A percentile compares a stretch with the other conserved stretches of the same genome.
These are phyloP conservation scores for Psilocybe cubensis DNA, from an alignment of 768 basidiomycete genomes.

Conservation along the genomic window DNA sequence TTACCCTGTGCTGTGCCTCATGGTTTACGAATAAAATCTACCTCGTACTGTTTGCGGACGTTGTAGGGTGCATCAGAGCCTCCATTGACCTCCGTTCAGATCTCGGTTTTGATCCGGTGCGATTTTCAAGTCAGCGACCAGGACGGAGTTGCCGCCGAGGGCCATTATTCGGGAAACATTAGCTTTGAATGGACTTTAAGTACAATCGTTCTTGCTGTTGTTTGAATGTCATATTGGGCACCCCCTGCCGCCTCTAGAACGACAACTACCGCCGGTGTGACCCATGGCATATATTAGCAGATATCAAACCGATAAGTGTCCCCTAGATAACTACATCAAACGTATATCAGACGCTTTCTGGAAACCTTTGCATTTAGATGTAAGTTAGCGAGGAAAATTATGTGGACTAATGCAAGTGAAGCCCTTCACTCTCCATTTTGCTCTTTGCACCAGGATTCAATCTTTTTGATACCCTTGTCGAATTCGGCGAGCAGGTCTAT, in stretches of 20 bases:
- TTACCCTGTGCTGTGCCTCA: conserved; percentile 14
- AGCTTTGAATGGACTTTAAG: conserved; percentile 11
- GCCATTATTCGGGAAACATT: conserved; percentile 9
- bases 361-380: not conserved
- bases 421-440: conserved; percentile 8
- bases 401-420: not conserved
- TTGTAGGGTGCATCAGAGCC: conserved; percentile 9
- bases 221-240: conserved; percentile 3
- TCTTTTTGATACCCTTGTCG: conserved; percentile 38
- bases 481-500: conserved; percentile 38
- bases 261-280: conserved; percentile 23
- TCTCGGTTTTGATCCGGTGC: conserved; percentile 21
- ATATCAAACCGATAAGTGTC: not conserved
- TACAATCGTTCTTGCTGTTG: conserved; percentile 16
- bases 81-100: not conserved
- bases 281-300: conserved; percentile 2
- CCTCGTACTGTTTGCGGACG: conserved; percentile 7
- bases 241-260: conserved; percentile 3
- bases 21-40: conserved; percentile 4
- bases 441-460: conserved; percentile 29
- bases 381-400: not conserved
- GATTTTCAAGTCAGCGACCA: conserved; percentile 13
- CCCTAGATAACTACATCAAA: not conserved
- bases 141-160: conserved; percentile 6
- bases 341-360: not conserved